These are phyloP conservation scores for Monosporascus sp. DNA, from an alignment of 2,329 filamentous ascomycete species.

Conservation along the genomic window DNA sequence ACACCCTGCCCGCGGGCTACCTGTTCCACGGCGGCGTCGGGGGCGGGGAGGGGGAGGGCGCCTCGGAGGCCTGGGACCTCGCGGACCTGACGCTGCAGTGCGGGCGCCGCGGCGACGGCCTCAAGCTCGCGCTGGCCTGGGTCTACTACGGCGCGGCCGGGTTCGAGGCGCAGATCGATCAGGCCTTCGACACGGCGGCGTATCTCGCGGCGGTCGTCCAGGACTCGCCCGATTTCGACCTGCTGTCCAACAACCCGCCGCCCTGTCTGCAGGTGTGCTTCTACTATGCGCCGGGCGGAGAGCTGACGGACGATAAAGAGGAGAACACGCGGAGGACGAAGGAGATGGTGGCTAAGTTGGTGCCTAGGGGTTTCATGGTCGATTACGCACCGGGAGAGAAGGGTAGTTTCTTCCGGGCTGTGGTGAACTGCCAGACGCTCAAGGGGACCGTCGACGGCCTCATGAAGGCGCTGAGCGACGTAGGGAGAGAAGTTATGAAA, in stretches of 20 bases:
- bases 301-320: slow-evolving; percentile 35
- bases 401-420: slow-evolving; percentile 56
- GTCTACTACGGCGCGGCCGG: slow-evolving; percentile 79
- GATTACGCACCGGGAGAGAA: slow-evolving; percentile 54
- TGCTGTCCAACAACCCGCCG: slow-evolving; percentile 72
- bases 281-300: slow-evolving; percentile 65
- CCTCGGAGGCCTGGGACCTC: slow-evolving; percentile 71
- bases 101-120: slow-evolving; percentile 75
- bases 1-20: slow-evolving; percentile 83
- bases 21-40: slow-evolving; percentile 61
- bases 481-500: slow-evolving; percentile 18
- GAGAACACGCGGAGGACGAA: slow-evolving; percentile 47
- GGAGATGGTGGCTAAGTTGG: slow-evolving; percentile 42
- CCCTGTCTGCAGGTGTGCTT: slow-evolving; percentile 95
- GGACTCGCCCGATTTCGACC: slow-evolving; percentile 54
- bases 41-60: slow-evolving; percentile 28
- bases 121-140: slow-evolving; percentile 88
- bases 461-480: slow-evolving; percentile 21
- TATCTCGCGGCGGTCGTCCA: slow-evolving; percentile 61
- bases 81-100: slow-evolving; percentile 93
- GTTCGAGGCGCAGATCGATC: slow-evolving; percentile 65
- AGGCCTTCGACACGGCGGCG: slow-evolving; percentile 66
- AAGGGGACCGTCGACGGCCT: slow-evolving; percentile 40
- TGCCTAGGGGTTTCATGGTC: slow-evolving; percentile 53
- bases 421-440: slow-evolving; percentile 53